Conservation (phyloP, 192 early-diverging fungal species). For the Nowakowskiella sp. region DNA sequence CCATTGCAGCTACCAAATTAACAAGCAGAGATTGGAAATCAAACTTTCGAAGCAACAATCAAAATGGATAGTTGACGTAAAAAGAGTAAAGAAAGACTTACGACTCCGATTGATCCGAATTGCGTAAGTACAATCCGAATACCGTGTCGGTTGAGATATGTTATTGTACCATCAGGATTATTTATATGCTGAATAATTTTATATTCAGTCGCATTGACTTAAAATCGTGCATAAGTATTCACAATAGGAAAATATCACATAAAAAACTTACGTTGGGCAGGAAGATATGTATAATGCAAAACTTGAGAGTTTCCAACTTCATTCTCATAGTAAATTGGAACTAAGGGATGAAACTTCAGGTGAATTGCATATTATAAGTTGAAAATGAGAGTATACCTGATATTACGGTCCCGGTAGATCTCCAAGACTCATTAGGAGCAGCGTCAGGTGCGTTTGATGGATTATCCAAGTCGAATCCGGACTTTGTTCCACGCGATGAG, state of each 20-base stretch:
- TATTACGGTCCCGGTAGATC: conserved; percentile 22
- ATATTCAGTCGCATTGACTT: conserved; percentile 17
- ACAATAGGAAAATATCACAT: too few species aligned
- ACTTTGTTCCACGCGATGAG: too few species aligned
- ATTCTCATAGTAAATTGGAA: conserved; percentile 11
- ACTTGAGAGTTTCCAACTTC: too few species aligned
- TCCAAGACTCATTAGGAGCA: conserved; percentile 7
- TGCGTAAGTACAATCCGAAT: conserved; percentile 23
- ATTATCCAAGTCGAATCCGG: too few species aligned
- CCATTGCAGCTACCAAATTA: conserved; percentile 26
- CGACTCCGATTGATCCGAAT: conserved; percentile 26
- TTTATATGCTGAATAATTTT: conserved; percentile 11
- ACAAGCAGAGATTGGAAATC: conserved; percentile 17
- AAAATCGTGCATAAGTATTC: too few species aligned
- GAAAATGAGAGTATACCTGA: conserved; percentile 9
- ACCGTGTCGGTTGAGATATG: conserved; percentile 25
- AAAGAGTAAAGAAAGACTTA: too few species aligned
- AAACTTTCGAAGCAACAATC: too few species aligned
- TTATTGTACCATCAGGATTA: conserved; percentile 24
- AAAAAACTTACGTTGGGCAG: conserved; percentile 12
- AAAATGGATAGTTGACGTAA: too few species aligned
- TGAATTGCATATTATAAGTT: too few species aligned
- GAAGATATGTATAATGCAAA: conserved; percentile 14
- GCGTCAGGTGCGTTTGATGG: too few species aligned
- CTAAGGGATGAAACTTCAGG: conserved; percentile 15